phyloP scores from a whole-genome alignment of 1,284 basidiomycete genomes.

The Sporisorium scitamineum region DNA sequence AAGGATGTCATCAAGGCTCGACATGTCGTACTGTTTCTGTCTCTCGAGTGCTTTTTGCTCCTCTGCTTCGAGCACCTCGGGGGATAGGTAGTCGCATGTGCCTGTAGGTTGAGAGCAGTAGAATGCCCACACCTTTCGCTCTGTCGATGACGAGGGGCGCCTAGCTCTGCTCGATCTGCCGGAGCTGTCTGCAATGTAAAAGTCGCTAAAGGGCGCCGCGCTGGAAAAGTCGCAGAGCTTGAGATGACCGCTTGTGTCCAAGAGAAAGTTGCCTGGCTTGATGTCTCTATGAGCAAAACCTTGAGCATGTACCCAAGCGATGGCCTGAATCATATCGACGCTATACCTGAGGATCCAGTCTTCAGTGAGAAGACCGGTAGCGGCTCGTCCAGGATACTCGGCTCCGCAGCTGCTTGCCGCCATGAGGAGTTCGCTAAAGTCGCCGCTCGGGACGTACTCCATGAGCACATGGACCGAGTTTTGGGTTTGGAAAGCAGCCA shows the following conservation, averaged over 20 bases:
- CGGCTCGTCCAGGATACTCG: constrained; percentile 54
- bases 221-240: constrained; percentile 68
- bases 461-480: constrained; percentile 66
- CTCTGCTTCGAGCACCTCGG: constrained; percentile 64
- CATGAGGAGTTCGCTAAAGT: constrained; percentile 64
- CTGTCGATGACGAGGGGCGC: constrained; percentile 1
- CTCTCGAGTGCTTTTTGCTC: constrained; percentile 53
- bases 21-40: constrained; percentile 31
- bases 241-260: constrained; percentile 63
- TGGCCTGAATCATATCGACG: constrained; percentile 65
- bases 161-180: not conserved
- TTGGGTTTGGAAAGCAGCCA: constrained; percentile 63
- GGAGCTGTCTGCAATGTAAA: constrained; percentile 7
- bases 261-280: constrained; percentile 67
- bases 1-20: constrained; percentile 33
- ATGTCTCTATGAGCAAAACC: constrained; percentile 67
- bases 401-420: constrained; percentile 53
- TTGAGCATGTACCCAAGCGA: constrained; percentile 63
- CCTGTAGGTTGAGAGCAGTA: constrained; percentile 64
- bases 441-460: constrained; percentile 67
- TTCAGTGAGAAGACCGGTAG: constrained; percentile 57
- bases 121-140: constrained; percentile 58
- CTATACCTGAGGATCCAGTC: constrained; percentile 61
- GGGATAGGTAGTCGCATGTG: constrained; percentile 68
- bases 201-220: constrained; percentile 64